Base-by-base conservation (phyloP, 139 green algal genomes). In the Edaphochlamys debaryana region DNA sequence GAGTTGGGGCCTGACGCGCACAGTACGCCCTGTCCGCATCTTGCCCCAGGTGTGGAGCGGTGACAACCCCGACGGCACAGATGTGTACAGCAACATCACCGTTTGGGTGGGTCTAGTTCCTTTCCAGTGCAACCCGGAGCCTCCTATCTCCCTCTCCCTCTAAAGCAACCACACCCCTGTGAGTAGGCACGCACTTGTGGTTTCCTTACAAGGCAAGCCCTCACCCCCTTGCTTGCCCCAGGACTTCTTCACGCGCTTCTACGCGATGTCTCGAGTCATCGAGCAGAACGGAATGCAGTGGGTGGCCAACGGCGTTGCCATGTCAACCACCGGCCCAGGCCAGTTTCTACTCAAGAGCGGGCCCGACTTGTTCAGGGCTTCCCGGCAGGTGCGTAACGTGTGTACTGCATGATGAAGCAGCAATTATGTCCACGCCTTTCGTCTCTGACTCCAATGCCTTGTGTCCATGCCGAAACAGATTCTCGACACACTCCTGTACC, bases 81-180 rank as follows among this genome's bases (percentile, higher is more conserved):
- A 81, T 23, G 40, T 17, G 7, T 81, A 37, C 40, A 63, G 36
- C 30, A 81, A 81, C 60, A 30, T 71, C 9, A 81, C 75, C 0
- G 56, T 81, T 0, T 72, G 60, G 74, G 74, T 80, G 29, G 58
- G 74, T 69, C 27, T 19, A 22, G 50, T 15, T 23, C n/a, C n/a
- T n/a, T n/a, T n/a, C n/a, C n/a, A n/a, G n/a, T n/a, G n/a, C n/a
- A n/a, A n/a, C n/a, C n/a, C n/a, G n/a, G n/a, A n/a, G n/a, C n/a
- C n/a, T n/a, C n/a, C n/a, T n/a, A n/a, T n/a, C n/a, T n/a, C n/a
- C n/a, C n/a, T n/a, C n/a, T n/a, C n/a, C n/a, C n/a, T n/a, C n/a
- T 54, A 15, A 54, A 54, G 11, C 11, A 54, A 54, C 15, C 48
- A 54, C 48, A 54, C 48, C 11, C 9, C 5, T 58, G 50, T 17